A percentile compares a stretch with the other conserved stretches of the same genome.
Evolutionary conservation across 352 stramenopile species (phyloP).

Genomic region (Phytophthora cajani): DNA sequence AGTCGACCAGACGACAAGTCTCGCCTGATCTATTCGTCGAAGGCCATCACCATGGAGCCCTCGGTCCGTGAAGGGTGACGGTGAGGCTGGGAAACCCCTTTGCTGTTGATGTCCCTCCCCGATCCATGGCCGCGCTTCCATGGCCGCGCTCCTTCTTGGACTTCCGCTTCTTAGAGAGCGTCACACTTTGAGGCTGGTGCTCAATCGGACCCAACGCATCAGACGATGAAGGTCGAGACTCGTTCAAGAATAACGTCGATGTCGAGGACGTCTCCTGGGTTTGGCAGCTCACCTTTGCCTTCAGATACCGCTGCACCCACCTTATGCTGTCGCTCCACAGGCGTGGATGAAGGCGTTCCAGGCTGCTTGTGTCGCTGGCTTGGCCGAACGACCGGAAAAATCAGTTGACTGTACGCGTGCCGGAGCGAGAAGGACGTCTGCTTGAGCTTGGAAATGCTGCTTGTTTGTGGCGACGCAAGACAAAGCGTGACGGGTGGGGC

Average conservation of each 20-base stretch:
- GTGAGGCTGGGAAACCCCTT: slow-evolving; percentile 5
- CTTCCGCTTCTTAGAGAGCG: slow-evolving; percentile 27
- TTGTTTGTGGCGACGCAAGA: slow-evolving; percentile 46
- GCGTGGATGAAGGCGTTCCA: slow-evolving; percentile 11
- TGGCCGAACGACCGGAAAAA: slow-evolving; percentile 58
- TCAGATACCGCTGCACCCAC: not conserved
- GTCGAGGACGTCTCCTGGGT: not conserved
- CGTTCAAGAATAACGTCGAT: not conserved
- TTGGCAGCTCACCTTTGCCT: slow-evolving; percentile 5
- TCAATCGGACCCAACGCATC: slow-evolving; percentile 21
- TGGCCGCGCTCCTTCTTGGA: slow-evolving; percentile 30
- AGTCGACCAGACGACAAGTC: slow-evolving; percentile 53
- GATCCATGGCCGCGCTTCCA: slow-evolving; percentile 1
- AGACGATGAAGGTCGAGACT: slow-evolving; percentile 17
- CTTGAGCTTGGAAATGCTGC: slow-evolving; percentile 36
- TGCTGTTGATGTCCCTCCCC: slow-evolving; percentile 20
- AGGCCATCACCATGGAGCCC: slow-evolving; percentile 45
- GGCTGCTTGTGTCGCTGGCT: slow-evolving; percentile 41
- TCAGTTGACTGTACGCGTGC: slow-evolving; percentile 56
- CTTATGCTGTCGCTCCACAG: slow-evolving; percentile 7
- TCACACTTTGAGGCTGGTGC: slow-evolving; percentile 8
- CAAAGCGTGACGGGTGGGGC: slow-evolving; percentile 47
- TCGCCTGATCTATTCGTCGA: slow-evolving; percentile 51
- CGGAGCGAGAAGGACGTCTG: slow-evolving; percentile 52
- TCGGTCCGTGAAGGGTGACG: slow-evolving; percentile 32